phyloP scores from a whole-genome alignment of 805 yeast genomes.

The Candida boidinii region DNA sequence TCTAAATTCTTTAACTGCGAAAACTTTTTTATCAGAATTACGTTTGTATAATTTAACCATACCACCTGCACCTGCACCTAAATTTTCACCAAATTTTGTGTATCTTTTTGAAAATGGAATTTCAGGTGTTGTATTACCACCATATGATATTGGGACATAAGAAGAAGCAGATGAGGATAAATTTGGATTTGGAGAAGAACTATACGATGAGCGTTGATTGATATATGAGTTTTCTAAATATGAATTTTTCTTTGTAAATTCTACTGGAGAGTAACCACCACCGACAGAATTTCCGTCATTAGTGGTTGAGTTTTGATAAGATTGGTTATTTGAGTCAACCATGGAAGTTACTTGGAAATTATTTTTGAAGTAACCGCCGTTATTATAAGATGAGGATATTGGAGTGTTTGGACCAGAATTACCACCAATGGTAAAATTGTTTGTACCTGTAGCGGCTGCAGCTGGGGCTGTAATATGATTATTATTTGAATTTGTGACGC shows the following conservation, averaged over 20 bases:
- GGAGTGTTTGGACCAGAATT: not conserved
- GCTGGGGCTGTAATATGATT: not conserved
- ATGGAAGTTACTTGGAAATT: too few relatives aligned
- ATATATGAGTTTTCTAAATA: too few relatives aligned
- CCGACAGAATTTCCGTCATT: too few relatives aligned
- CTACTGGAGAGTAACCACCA: too few relatives aligned
- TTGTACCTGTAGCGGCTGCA: not conserved
- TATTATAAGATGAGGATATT: not conserved
- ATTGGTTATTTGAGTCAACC: too few relatives aligned
- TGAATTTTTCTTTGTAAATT: too few relatives aligned
- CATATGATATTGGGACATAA: conserved; percentile 19
- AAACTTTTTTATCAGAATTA: conserved; percentile 56
- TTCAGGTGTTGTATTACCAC: conserved; percentile 32
- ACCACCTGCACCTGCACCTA: conserved; percentile 97
- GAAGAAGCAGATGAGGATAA: conserved; percentile 6
- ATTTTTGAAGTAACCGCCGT: not conserved
- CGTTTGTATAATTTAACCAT: conserved; percentile 70
- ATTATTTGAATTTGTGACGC: not conserved
- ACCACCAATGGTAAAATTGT: too few relatives aligned
- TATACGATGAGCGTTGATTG: not conserved
- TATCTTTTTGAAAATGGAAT: conserved; percentile 70
- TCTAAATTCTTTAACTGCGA: conserved; percentile 91
- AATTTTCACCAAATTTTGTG: conserved; percentile 72
- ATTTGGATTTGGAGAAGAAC: conserved; percentile 1
- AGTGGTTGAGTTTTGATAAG: too few relatives aligned